Conservation (phyloP, 306 rosid species). For the Quillaja saponaria region DNA sequence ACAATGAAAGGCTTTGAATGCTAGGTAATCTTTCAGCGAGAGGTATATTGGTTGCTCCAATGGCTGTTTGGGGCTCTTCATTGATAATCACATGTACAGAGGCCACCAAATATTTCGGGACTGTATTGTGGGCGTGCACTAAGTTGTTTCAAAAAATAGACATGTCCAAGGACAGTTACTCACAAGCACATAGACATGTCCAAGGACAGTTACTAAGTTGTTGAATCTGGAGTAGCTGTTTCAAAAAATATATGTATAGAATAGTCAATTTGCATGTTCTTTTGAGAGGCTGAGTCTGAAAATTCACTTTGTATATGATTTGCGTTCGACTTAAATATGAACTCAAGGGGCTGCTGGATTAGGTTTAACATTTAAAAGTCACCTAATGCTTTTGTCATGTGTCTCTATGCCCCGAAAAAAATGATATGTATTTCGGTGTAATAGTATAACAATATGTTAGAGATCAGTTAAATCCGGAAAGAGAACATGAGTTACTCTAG, state of each 20-base stretch:
- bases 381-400: too few relatives aligned
- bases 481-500: neutral
- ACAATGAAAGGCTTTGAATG: neutral
- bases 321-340: too few relatives aligned
- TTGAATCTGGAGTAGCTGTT: neutral
- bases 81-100: neutral
- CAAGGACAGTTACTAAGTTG: neutral
- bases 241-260: neutral
- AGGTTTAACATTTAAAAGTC: too few relatives aligned
- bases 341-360: too few relatives aligned
- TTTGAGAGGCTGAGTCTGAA: neutral
- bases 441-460: too few relatives aligned
- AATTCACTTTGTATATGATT: neutral
- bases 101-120: too few relatives aligned
- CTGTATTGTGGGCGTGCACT: too few relatives aligned
- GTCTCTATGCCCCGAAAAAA: too few relatives aligned
- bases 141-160: too few relatives aligned
- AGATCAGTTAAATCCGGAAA: too few relatives aligned
- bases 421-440: too few relatives aligned
- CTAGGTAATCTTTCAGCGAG: conserved; percentile 5
- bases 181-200: neutral
- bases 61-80: conserved; percentile 23
- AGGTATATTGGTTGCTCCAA: conserved; percentile 8
- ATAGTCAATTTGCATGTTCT: neutral
- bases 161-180: neutral